phyloP scores from a whole-genome alignment of 2,329 filamentous ascomycete genomes.

The Cytospora schulzeri region DNA sequence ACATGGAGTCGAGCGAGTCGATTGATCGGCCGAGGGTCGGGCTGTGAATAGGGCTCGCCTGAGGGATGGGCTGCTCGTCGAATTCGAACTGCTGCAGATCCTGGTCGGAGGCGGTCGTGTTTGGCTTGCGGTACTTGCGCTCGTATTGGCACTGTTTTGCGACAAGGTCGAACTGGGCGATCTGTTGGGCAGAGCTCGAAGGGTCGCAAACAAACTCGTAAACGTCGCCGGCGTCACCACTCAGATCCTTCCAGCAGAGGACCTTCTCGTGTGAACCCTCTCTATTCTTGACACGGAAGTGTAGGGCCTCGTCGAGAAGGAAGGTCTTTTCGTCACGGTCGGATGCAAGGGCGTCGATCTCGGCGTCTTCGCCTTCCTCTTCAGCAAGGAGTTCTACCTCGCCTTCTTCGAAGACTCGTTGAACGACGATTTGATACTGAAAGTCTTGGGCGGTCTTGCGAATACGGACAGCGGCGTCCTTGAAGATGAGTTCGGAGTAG shows the following conservation, averaged over 20 bases:
- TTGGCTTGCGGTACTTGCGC: conserved; percentile 82
- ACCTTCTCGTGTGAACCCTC: conserved; percentile 76
- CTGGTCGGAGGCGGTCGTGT: conserved; percentile 76
- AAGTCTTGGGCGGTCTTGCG: conserved; percentile 92
- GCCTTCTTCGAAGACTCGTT: conserved; percentile 95
- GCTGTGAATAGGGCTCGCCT: conserved; percentile 64
- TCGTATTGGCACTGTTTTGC: conserved; percentile 97
- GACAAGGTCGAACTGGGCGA: conserved; percentile 78
- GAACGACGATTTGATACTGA: conserved; percentile 95
- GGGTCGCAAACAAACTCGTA: conserved; percentile 96
- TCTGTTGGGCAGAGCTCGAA: conserved; percentile 68
- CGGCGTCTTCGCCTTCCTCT: conserved; percentile 82
- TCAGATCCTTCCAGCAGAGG: conserved; percentile 92
- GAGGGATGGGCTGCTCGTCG: conserved; percentile 64
- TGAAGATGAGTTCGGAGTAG: conserved; percentile 98
- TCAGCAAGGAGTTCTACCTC: conserved; percentile 90
- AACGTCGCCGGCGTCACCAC: conserved; percentile 90
- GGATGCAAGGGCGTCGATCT: conserved; percentile 68
- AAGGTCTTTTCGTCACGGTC: conserved; percentile 98
- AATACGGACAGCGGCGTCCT: conserved; percentile 90
- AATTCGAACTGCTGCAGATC: conserved; percentile 87
- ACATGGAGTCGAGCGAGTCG: conserved; percentile 60
- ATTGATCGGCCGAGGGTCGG: conserved; percentile 58
- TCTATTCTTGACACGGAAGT: conserved; percentile 81
- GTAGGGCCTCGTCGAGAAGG: conserved; percentile 86